Conservation (phyloP, 2,329 filamentous ascomycete genomes). For the Hansfordia pulvinata region DNA sequence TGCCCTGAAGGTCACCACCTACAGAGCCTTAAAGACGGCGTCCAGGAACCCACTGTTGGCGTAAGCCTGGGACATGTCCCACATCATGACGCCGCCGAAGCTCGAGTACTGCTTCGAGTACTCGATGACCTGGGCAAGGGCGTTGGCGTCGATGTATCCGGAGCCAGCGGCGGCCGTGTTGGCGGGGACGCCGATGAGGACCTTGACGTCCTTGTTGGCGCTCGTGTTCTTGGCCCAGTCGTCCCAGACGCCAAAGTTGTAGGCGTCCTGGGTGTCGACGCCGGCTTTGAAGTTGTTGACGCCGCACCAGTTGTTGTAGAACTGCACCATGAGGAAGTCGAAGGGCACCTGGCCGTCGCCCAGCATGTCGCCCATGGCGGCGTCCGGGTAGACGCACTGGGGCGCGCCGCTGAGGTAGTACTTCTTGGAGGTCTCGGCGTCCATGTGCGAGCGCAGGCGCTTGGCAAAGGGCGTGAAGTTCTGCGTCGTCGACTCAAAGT, state of each 20-base stretch:
- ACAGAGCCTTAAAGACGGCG: slow-evolving; percentile 23
- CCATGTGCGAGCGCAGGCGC: slow-evolving; percentile 40
- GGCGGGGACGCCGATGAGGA: slow-evolving; percentile 48
- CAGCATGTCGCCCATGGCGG: slow-evolving; percentile 42
- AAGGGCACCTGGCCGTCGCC: slow-evolving; percentile 33
- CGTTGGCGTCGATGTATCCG: slow-evolving; percentile 36
- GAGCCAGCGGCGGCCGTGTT: slow-evolving; percentile 35
- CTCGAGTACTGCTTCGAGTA: slow-evolving; percentile 40
- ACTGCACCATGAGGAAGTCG: slow-evolving; percentile 50
- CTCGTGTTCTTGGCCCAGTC: slow-evolving; percentile 45
- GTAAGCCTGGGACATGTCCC: slow-evolving; percentile 51
- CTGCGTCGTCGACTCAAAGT: slow-evolving; percentile 48
- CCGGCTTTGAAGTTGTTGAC: slow-evolving; percentile 34
- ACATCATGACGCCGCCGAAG: slow-evolving; percentile 58
- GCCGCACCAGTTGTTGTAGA: slow-evolving; percentile 59
- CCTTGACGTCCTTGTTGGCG: slow-evolving; percentile 44
- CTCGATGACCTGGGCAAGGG: slow-evolving; percentile 33
- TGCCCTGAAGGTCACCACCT: too few species aligned
- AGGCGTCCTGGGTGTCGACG: slow-evolving; percentile 31
- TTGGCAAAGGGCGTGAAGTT: slow-evolving; percentile 50
- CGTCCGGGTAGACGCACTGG: slow-evolving; percentile 54
- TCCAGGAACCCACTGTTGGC: slow-evolving; percentile 42
- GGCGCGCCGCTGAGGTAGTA: slow-evolving; percentile 53
- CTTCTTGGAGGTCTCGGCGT: slow-evolving; percentile 31
- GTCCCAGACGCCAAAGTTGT: slow-evolving; percentile 53